A percentile compares a stretch with the other conserved stretches of the same genome.
These are phyloP conservation scores for Cryptococcus jaspeensis DNA, from an alignment of 1,284 basidiomycete genomes.

Conservation along the genomic window DNA sequence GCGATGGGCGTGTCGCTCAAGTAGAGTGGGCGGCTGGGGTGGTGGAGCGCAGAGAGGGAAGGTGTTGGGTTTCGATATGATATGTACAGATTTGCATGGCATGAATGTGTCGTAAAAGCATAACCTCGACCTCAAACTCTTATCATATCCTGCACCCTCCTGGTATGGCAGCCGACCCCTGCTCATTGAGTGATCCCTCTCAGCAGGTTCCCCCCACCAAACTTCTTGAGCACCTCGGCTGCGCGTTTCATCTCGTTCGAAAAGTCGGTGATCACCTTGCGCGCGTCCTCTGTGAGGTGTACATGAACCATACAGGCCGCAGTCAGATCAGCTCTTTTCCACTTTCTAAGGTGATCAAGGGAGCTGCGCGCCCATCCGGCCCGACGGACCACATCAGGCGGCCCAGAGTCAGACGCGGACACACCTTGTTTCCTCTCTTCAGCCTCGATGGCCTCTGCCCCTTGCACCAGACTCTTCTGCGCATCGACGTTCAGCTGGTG, in stretches of 20 bases:
- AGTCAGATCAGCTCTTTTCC: not conserved
- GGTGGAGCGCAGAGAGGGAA: not conserved
- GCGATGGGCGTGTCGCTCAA: conserved; percentile 35
- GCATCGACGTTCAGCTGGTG: conserved; percentile 11
- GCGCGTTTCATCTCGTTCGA: conserved; percentile 20
- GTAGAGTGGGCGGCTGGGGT: not conserved
- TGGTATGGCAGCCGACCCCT: not conserved
- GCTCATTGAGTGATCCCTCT: not conserved
- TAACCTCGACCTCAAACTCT: not conserved
- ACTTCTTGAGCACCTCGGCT: conserved; percentile 17
- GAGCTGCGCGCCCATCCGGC: not conserved
- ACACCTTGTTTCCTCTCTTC: conserved; percentile 35
- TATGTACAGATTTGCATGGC: conserved; percentile 9
- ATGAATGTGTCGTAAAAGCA: not conserved
- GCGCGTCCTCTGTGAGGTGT: conserved; percentile 12
- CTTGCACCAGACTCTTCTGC: conserved; percentile 19
- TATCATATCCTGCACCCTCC: too few species aligned
- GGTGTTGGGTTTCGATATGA: not conserved
- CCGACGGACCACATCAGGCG: not conserved
- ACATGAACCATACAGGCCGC: conserved; percentile 2
- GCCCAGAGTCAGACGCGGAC: not conserved
- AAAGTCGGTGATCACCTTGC: conserved; percentile 23
- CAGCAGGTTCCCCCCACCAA: conserved; percentile 1
- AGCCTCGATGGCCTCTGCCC: conserved; percentile 20
- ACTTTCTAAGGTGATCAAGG: too few species aligned